phyloP scores from a whole-genome alignment of 2,329 filamentous ascomycete species.

The Hymenoscyphus salicellus region DNA sequence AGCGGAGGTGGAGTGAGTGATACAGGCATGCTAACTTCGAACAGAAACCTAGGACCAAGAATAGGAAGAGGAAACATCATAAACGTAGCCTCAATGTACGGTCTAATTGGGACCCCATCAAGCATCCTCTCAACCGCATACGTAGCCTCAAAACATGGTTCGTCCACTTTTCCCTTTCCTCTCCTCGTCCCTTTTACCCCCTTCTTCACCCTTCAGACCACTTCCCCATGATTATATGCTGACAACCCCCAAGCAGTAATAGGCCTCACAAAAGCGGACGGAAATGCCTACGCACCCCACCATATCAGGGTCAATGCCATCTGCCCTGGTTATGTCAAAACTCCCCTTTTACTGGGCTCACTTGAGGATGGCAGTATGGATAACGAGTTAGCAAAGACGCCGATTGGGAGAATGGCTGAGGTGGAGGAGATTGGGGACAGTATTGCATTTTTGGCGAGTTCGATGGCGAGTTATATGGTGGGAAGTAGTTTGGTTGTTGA shows the following conservation, averaged over 20 bases:
- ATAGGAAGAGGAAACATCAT: constrained; percentile 51
- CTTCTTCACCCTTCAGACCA: not conserved
- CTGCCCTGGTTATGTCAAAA: constrained; percentile 52
- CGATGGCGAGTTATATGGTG: constrained; percentile 52
- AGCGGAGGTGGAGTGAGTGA: not conserved
- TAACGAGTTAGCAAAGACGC: constrained; percentile 44
- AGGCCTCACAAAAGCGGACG: constrained; percentile 39
- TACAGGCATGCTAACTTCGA: not conserved
- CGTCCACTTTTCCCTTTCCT: not conserved
- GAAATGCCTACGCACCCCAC: constrained; percentile 47
- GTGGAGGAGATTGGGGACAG: constrained; percentile 54
- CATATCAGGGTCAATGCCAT: constrained; percentile 59
- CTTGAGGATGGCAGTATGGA: constrained; percentile 36
- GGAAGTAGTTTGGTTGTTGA: constrained; percentile 48
- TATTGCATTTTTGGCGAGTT: constrained; percentile 50
- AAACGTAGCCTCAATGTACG: constrained; percentile 53
- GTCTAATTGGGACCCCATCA: constrained; percentile 42
- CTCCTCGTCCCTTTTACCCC: not conserved
- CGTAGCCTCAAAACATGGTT: constrained; percentile 50
- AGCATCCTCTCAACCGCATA: constrained; percentile 46
- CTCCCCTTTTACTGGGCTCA: constrained; percentile 38
- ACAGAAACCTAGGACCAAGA: constrained; percentile 39
- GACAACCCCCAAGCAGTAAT: constrained; percentile 3
- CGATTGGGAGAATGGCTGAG: constrained; percentile 46
- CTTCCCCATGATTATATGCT: too few relatives aligned